These are phyloP conservation scores for Emergomyces orientalis DNA, from an alignment of 2,329 filamentous ascomycete genomes.

Conservation along the genomic window DNA sequence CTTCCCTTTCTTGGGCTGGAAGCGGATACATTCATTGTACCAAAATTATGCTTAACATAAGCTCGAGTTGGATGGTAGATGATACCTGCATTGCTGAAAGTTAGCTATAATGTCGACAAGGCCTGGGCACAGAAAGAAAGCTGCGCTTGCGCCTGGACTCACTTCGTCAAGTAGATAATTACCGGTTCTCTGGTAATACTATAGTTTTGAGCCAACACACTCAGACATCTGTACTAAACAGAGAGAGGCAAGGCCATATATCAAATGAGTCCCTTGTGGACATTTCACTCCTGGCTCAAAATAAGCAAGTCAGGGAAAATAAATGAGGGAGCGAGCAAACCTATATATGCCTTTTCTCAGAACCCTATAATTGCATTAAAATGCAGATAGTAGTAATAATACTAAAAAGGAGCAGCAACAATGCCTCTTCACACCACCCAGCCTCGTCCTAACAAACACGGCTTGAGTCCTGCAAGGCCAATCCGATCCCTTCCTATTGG, in stretches of 20 bases:
- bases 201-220: too few relatives aligned
- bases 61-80: too few relatives aligned
- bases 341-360: neutral
- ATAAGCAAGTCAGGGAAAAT: neutral
- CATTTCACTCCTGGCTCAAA: neutral
- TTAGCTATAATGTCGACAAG: too few relatives aligned
- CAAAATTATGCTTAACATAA: neutral
- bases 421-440: neutral
- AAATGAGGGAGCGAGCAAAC: neutral
- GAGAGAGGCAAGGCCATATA: too few relatives aligned
- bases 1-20: neutral
- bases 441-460: too few relatives aligned
- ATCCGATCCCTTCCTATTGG: neutral
- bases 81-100: too few relatives aligned
- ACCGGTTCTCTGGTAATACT: too few relatives aligned
- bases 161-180: too few relatives aligned
- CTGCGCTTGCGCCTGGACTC: too few relatives aligned
- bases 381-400: neutral
- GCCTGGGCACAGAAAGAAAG: too few relatives aligned
- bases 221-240: too few relatives aligned
- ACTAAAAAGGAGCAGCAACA: neutral
- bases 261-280: neutral
- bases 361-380: neutral
- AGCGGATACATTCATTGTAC: neutral
- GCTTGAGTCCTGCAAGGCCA: neutral